Base-by-base conservation (phyloP, 2,329 filamentous ascomycete species). In the Aspergillus transmontanensis region DNA sequence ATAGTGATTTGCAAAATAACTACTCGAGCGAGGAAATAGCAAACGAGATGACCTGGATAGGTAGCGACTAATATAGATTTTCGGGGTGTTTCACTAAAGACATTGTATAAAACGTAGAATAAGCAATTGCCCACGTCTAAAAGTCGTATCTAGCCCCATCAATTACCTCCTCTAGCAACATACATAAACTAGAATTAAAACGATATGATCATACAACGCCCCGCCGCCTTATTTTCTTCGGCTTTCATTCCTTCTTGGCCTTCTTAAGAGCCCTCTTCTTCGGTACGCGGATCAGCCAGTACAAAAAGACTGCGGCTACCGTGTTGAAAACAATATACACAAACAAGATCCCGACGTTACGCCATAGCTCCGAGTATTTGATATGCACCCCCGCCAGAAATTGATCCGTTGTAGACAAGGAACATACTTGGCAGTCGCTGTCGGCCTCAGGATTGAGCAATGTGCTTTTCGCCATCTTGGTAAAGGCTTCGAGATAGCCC, bases 401-500 rank as follows among this genome's bases (percentile, higher is more conserved):
- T 55, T 87, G 81, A 51, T 85, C 79, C 57, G 82, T 77, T n/a
- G 53, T 67, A 2, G 67, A 64, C 43, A 78, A 64, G 10, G 68
- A 36, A 61, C 76, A 79, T n/a, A 73, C 90, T 68, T 84, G 81
- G 78, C 91, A 94, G 23, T 83, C 81, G 0, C 74, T 71, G 0
- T 80, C 87, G 0, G 85, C 86, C 4, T 84, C 76, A 0, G 86
- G 83, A 69, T 93, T 88, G 4, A 88, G 78, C 11, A 94, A 78
- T 65, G 88, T 89, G 0, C 89, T 90, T 0, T 76, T 64, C n/a
- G 75, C 76, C 0, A 75, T 79, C 0, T 80, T 62, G 6, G 87
- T 81, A 71, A 89, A 93, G 1, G 76, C 76, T 1, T 80, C 81
- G 0, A 90, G 88, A 69, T 92, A 93, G 0, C 82, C 72, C 0